Evolutionary conservation across 345 rosid genomes (phyloP).

Genomic region (Citrus inodora): DNA sequence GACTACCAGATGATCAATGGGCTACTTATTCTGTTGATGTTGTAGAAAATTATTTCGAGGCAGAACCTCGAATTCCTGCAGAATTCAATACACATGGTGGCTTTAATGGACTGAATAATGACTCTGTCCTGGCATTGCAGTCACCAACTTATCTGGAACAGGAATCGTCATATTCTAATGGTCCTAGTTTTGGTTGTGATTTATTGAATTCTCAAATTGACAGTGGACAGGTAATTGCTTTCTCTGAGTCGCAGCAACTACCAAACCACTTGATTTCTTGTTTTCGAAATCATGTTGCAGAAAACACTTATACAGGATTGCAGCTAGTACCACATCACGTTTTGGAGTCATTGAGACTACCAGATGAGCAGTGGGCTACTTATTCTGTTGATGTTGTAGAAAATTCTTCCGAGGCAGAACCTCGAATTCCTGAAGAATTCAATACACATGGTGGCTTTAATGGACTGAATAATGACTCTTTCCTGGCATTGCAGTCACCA

Average conservation of each 20-base stretch:
- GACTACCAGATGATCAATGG: not conserved
- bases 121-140: not conserved
- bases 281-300: not conserved
- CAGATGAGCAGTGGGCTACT: not conserved
- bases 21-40: not conserved
- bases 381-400: not conserved
- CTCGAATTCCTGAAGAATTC: not conserved
- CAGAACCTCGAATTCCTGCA: not conserved
- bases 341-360: too few relatives aligned
- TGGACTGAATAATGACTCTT: not conserved
- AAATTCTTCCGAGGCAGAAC: not conserved
- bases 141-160: not conserved
- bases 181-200: not conserved
- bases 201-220: not conserved
- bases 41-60: not conserved
- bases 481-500: not conserved
- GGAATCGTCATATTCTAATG: not conserved
- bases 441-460: not conserved
- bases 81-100: not conserved
- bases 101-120: not conserved
- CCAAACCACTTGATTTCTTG: not conserved
- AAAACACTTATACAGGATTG: not conserved
- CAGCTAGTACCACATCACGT: not conserved
- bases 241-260: not conserved
- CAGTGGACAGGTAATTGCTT: not conserved